Base-by-base conservation (phyloP, 169 alveolate species). In the Plasmodium berghei region DNA sequence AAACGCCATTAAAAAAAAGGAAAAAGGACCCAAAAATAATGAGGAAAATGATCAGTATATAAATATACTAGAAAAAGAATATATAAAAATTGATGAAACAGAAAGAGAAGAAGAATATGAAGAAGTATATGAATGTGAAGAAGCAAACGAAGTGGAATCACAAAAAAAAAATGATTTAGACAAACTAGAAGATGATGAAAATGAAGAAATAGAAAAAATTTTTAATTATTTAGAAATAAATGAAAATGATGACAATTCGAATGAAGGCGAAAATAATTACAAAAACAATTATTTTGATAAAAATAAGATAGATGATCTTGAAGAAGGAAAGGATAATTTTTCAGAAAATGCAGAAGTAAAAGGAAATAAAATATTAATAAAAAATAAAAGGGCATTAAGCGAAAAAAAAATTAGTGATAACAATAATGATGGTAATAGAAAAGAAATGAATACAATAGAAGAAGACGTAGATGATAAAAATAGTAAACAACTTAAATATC, bases 401-500 rank as follows among this genome's bases (percentile, higher is more conserved):
- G 75, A 52, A 9, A 34, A 77, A 22, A 20, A 49, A 46, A 40
- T 54, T 16, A 54, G 74, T 9, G 18, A 52, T 20, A 40, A 20
- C 6, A 75, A 77, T 70, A 63, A 64, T 34, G 42, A 34, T 22
- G 9, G 24, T 49, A 56, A 52, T 26, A 45, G 58, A 26, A 83
- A 67, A 61, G 85, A 62, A 58, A 22, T 20, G 12, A 56, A 54
- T 40, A 83, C 58, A 61, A 12, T 52, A 40, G 85, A 55, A 24
- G 28, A 56, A 22, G 14, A 67, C n/a, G 49, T 14, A 16, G 45
- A 83, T 52, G 59, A 14, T 20, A 83, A 69, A 83, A 83, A 66
- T 83, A 83, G 34, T 55, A 83, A 62, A 48, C 85, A 66, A 55
- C 74, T 70, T 18, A 83, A 83, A 62, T 83, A 83, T 48, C 56